Base-by-base conservation (phyloP, 495 filamentous ascomycete species). In the Margaritispora aquatica region DNA sequence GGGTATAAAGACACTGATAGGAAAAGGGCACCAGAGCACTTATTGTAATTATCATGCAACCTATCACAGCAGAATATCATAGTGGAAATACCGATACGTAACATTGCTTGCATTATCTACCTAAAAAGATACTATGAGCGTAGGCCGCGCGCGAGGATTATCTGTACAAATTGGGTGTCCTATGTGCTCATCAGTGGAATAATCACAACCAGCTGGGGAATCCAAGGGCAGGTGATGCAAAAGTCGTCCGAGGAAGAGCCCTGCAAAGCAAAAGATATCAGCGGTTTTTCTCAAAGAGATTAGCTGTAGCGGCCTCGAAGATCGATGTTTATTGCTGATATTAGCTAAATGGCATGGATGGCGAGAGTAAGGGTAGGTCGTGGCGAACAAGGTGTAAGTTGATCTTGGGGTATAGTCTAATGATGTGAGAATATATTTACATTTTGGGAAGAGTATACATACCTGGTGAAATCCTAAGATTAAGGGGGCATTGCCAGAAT, bases 401-500 rank as follows among this genome's bases (percentile, higher is more conserved):
- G n/a, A n/a, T n/a, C n/a, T n/a, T n/a, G n/a, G n/a, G n/a, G n/a
- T n/a, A n/a, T n/a, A n/a, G n/a, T n/a, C n/a, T n/a, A n/a, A n/a
- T n/a, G n/a, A n/a, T 19, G 21, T 48, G 5, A 48, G 44, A 48
- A 48, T 19, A 48, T 9, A 22, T 48, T 48, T 48, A 8, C 21
- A 9, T 48, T 8, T 48, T 9, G 44, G n/a, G 44, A 17, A 2
- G 13, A 29, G 20, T n/a, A 13, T 53, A 48, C 51, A 48, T 59
- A 66, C 64, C 58, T 52, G 61, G 54, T 36, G 41, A 55, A 47
- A 60, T 36, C 61, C 65, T 67, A 68, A 68, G 56, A 67, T 54
- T 38, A 69, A 68, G 72, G 44, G 36, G 22, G 38, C 53, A 56
- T n/a, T n/a, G 60, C 60, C 56, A 64, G 60, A 54, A 81, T 83